A percentile compares a stretch with the other conserved stretches of the same genome.
Conservation (phyloP, 768 basidiomycete species). For the Mycena galopus region DNA sequence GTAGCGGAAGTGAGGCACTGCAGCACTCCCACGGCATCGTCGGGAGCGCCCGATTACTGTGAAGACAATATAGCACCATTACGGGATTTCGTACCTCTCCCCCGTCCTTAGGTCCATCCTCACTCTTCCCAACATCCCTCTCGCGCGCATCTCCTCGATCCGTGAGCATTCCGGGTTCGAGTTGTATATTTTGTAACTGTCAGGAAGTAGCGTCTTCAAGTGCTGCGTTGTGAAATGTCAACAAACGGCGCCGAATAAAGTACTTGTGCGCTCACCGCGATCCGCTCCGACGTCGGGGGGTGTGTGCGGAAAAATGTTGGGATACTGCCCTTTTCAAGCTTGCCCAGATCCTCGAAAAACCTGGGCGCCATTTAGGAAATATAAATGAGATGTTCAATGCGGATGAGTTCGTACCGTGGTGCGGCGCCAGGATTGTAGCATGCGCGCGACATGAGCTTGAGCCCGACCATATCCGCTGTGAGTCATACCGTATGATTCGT, state of each 20-base stretch:
- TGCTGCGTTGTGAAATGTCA: constrained; percentile 50
- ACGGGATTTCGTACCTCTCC: too few species aligned
- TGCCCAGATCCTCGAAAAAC: constrained; percentile 78
- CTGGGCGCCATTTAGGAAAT: constrained; percentile 50
- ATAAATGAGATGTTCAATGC: background rate
- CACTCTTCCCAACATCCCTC: constrained; percentile 11
- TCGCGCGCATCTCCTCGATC: constrained; percentile 47
- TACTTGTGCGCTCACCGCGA: constrained; percentile 74
- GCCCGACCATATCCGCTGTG: constrained; percentile 87
- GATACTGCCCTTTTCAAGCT: constrained; percentile 58
- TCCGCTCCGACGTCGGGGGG: constrained; percentile 78
- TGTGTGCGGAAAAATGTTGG: constrained; percentile 84
- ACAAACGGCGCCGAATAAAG: background rate
- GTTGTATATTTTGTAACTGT: constrained; percentile 67
- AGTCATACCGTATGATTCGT: background rate
- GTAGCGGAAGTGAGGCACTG: too few species aligned
- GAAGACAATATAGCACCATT: too few species aligned
- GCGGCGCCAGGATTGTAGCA: constrained; percentile 91
- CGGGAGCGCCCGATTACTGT: too few species aligned
- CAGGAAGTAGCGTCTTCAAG: constrained; percentile 67
- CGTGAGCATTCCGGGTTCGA: constrained; percentile 68
- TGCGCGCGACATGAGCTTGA: constrained; percentile 83
- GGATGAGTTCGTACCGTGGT: constrained; percentile 62
- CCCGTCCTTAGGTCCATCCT: too few species aligned
- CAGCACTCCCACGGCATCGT: too few species aligned